Percentiles rank a stretch among this genome's conserved stretches.
Conservation (phyloP, 768 basidiomycete species). For the Roridomyces roridus region DNA sequence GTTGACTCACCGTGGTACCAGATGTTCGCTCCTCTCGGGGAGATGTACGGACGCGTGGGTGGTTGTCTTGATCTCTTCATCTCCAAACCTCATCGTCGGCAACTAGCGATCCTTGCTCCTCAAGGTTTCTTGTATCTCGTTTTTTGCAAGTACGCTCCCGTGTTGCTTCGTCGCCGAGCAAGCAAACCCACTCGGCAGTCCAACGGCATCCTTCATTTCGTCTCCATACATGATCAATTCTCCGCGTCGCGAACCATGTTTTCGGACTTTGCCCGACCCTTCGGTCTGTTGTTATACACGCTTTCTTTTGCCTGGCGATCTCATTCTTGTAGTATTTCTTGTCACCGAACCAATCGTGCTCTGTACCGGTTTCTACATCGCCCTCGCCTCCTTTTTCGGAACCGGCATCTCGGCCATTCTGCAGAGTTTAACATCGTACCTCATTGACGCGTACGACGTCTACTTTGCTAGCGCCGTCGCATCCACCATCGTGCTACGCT, state of each 20-base stretch:
- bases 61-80: not conserved
- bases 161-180: constrained; percentile 61
- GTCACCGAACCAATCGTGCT: constrained; percentile 70
- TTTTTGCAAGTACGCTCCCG: constrained; percentile 59
- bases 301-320: constrained; percentile 5
- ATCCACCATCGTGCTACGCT: constrained; percentile 71
- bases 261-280: constrained; percentile 60
- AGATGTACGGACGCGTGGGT: constrained; percentile 63
- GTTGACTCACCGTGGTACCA: constrained; percentile 42
- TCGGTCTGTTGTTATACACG: constrained; percentile 50
- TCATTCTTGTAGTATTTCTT: constrained; percentile 53
- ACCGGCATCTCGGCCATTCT: constrained; percentile 67
- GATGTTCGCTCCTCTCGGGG: constrained; percentile 64
- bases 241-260: constrained; percentile 48
- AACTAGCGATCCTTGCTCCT: constrained; percentile 39
- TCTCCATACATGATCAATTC: constrained; percentile 55
- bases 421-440: constrained; percentile 69
- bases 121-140: not conserved
- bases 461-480: constrained; percentile 74
- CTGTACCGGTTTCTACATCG: constrained; percentile 61
- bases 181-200: constrained; percentile 47
- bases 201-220: constrained; percentile 47
- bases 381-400: constrained; percentile 73
- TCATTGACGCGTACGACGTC: constrained; percentile 73
- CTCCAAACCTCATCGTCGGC: not conserved